A percentile compares a stretch with the other conserved stretches of the same genome.
Conservation (phyloP, 352 stramenopile genomes). For the Pythium apleroticum region DNA sequence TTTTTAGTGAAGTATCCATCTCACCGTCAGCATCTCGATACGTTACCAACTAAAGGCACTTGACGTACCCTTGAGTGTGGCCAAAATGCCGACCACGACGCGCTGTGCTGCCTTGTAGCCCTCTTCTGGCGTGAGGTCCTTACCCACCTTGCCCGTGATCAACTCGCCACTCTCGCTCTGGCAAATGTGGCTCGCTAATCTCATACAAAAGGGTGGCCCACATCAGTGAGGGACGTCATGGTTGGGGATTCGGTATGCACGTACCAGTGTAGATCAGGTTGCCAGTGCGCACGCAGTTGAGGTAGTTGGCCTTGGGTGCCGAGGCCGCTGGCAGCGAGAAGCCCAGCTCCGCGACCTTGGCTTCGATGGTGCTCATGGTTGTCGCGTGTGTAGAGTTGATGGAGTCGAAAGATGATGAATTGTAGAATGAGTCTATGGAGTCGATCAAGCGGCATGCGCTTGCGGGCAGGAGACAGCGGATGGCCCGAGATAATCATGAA, state of each 20-base stretch:
- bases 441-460: neutral
- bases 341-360: conserved; percentile 68
- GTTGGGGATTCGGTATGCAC: no score
- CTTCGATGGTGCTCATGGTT: conserved; percentile 49
- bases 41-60: neutral
- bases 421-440: neutral
- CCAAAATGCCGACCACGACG: conserved; percentile 80
- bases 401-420: neutral
- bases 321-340: conserved; percentile 57
- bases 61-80: conserved; percentile 76
- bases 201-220: neutral
- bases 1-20: neutral
- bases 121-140: conserved; percentile 77
- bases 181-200: conserved; percentile 63
- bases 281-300: conserved; percentile 52
- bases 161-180: conserved; percentile 45
- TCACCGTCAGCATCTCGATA: neutral
- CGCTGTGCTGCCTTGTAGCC: conserved; percentile 81
- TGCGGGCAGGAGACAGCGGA: neutral
- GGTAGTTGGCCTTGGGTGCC: conserved; percentile 75
- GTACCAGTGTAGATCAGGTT: conserved; percentile 75
- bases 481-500: neutral
- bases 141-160: conserved; percentile 79
- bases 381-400: neutral
- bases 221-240: neutral